Percentiles rank a stretch among this genome's conserved stretches.
Evolutionary conservation across 2,329 filamentous ascomycete species (phyloP).

Genomic region (Sarocladium kiliense): DNA sequence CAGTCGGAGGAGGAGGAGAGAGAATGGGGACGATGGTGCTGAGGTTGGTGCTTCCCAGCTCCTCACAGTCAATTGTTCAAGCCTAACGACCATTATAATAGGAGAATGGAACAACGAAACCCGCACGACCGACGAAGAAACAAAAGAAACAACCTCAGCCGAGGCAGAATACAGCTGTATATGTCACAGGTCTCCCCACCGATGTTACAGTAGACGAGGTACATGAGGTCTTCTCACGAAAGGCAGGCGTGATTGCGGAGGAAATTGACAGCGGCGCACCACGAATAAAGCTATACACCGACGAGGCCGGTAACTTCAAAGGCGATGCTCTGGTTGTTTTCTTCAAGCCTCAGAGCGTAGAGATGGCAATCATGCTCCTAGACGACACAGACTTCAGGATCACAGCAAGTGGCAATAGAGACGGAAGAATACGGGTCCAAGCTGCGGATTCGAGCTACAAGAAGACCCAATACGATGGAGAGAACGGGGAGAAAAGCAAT

Average conservation of each 20-base stretch:
- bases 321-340: slow-evolving; percentile 91
- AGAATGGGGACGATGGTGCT: slow-evolving; percentile 4
- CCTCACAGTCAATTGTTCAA: neutral
- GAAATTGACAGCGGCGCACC: slow-evolving; percentile 84
- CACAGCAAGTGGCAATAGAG: slow-evolving; percentile 41
- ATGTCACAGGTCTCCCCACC: slow-evolving; percentile 79
- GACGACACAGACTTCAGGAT: slow-evolving; percentile 80
- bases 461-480: slow-evolving; percentile 65
- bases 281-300: slow-evolving; percentile 87
- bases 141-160: slow-evolving; percentile 44
- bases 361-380: slow-evolving; percentile 73
- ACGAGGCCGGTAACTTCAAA: slow-evolving; percentile 80
- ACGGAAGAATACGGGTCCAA: slow-evolving; percentile 72
- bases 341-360: slow-evolving; percentile 90
- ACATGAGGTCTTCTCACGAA: slow-evolving; percentile 72
- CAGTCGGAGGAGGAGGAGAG: slow-evolving; percentile 4
- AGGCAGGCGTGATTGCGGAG: slow-evolving; percentile 87
- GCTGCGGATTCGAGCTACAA: slow-evolving; percentile 89
- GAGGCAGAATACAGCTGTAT: slow-evolving; percentile 81
- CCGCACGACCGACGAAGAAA: slow-evolving; percentile 37
- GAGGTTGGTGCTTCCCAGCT: slow-evolving; percentile 17
- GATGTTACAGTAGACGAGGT: slow-evolving; percentile 80
- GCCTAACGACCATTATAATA: slow-evolving; percentile 7
- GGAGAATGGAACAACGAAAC: slow-evolving; percentile 33
- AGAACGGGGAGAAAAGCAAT: slow-evolving; percentile 21